Evolutionary conservation across 192 early-diverging fungal species (phyloP), one percentile per base, ranked within the genome.

Genomic region (Podila horticola): DNA sequence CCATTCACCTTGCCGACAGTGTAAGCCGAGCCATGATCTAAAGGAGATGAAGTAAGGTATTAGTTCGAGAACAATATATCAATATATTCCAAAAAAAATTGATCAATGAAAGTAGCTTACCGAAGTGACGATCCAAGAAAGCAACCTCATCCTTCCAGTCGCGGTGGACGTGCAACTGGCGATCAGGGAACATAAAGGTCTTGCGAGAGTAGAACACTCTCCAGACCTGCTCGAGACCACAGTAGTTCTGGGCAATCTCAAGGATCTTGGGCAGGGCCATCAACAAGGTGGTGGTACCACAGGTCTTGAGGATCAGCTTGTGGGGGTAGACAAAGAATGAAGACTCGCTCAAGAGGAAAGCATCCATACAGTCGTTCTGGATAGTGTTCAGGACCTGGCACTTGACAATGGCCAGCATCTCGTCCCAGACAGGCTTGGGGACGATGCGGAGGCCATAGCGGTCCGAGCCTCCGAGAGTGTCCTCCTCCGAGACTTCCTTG

Each of bases 321-420:
- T 98, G 93, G n/a, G 93, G 90, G 81, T 96, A 98, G 20, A 99
- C 95, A 85, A 99, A 99, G 91, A 99, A 94, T 57, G 96, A 97
- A 19, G 95, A 97, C 87, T 99, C 97, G 85, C 95, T 97, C 66
- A 99, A 88, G 58, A 99, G 87, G 84, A 96, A 99, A 12, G 97
- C 95, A 82, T 97, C 96, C 36, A 92, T 84, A 82, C 93, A 86
- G 41, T 92, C 92, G 83, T 96, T 97, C 67, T 87, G 73, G 62
- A 97, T 89, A n/a, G 91, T 88, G 83, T 90, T 95, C 57, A 99
- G 86, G 26, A 99, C 93, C 71, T 94, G 90, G 88, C 96, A 97
- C 72, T 97, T 92, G 20, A 99, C 98, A 71, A 97, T 90, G 33
- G 91, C 88, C 33, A 99, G 88, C 96, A 99, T 97, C 33, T 94